phyloP scores from a whole-genome alignment of 1,139 yeast species.

The Cylindricascospora bacillispora region DNA sequence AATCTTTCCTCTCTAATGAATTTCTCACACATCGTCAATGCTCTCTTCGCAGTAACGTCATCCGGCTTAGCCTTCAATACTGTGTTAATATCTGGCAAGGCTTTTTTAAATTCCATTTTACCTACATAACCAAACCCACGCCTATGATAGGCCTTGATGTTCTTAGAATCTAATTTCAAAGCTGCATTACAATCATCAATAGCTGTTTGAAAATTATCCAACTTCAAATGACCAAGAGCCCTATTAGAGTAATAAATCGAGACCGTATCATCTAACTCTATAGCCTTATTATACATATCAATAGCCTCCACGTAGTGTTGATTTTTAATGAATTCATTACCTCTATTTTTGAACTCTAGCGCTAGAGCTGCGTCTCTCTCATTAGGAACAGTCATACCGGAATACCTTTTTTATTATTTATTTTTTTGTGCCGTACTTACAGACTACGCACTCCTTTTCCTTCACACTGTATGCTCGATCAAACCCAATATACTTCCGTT shows the following conservation, averaged over 20 bases:
- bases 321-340: slow-evolving; percentile 56
- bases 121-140: slow-evolving; percentile 78
- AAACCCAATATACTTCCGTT: not conserved
- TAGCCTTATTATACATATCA: slow-evolving; percentile 64
- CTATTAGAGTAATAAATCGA: slow-evolving; percentile 76
- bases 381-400: too few species aligned
- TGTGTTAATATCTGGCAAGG: slow-evolving; percentile 53
- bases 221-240: slow-evolving; percentile 79
- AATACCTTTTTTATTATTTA: too few species aligned
- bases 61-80: slow-evolving; percentile 55
- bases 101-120: slow-evolving; percentile 60
- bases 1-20: slow-evolving; percentile 67
- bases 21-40: slow-evolving; percentile 51
- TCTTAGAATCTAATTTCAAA: slow-evolving; percentile 49
- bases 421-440: too few species aligned
- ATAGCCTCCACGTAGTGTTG: slow-evolving; percentile 59
- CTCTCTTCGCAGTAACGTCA: slow-evolving; percentile 55
- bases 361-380: slow-evolving; percentile 32
- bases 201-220: slow-evolving; percentile 80
- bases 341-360: slow-evolving; percentile 47
- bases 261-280: slow-evolving; percentile 48
- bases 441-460: too few species aligned
- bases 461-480: too few species aligned
- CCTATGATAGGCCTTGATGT: slow-evolving; percentile 66
- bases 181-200: slow-evolving; percentile 67